Conservation (phyloP, 2,329 filamentous ascomycete species). For the Aureobasidium musti region DNA sequence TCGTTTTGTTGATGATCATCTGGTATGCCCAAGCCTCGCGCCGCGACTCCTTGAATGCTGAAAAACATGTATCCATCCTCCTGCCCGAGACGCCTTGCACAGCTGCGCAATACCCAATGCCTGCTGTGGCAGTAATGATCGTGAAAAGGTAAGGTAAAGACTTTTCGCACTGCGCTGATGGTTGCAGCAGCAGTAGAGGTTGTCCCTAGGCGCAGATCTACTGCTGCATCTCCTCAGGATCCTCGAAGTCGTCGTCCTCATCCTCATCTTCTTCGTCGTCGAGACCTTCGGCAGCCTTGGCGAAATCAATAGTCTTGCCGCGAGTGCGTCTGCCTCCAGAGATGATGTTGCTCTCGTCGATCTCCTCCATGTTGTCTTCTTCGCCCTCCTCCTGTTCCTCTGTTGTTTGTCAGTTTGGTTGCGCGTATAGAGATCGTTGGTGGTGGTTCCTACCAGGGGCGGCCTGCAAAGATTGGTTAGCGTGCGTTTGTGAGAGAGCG, state of each 20-base stretch:
- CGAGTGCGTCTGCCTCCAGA: conserved; percentile 77
- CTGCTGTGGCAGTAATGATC: conserved; percentile 14
- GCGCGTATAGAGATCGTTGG: background rate
- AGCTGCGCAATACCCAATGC: conserved; percentile 23
- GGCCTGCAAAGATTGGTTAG: conserved; percentile 19
- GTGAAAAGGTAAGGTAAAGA: conserved; percentile 11
- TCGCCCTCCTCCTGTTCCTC: conserved; percentile 67
- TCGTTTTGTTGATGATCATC: conserved; percentile 7
- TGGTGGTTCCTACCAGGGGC: conserved; percentile 23
- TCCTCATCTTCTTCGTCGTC: conserved; percentile 75
- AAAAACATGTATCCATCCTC: conserved; percentile 22
- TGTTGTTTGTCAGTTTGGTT: conserved; percentile 4
- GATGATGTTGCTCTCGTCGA: conserved; percentile 88
- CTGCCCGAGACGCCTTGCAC: conserved; percentile 24
- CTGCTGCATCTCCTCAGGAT: conserved; percentile 69
- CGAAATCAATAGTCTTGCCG: conserved; percentile 89
- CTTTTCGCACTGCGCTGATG: conserved; percentile 10
- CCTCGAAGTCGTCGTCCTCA: conserved; percentile 70
- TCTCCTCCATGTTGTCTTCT: conserved; percentile 83
- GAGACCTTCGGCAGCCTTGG: conserved; percentile 81
- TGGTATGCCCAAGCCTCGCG: background rate
- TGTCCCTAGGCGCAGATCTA: conserved; percentile 17
- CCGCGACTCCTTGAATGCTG: conserved; percentile 23
- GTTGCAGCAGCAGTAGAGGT: background rate
- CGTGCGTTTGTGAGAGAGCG: conserved; percentile 20